Evolutionary conservation across 345 rosid species (phyloP).

Genomic region (Brassica cretica): DNA sequence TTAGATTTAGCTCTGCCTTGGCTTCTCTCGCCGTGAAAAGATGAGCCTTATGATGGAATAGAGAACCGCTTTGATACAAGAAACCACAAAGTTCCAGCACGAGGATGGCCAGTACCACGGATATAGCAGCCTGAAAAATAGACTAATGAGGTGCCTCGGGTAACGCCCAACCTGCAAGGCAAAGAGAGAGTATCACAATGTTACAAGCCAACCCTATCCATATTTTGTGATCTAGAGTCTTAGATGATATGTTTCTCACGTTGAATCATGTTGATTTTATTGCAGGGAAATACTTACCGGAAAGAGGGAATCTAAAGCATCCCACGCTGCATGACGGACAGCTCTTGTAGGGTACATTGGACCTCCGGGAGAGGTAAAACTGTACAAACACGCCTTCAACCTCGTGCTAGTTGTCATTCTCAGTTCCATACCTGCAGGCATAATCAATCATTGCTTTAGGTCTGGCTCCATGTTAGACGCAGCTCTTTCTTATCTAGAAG

Average conservation of each 20-base stretch:
- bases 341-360: conserved; percentile 99
- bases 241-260: neutral
- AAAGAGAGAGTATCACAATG: neutral
- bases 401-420: conserved; percentile 96
- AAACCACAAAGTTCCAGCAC: conserved; percentile 81
- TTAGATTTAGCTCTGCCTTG: conserved; percentile 40
- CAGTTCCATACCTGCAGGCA: conserved; percentile 77
- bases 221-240: neutral
- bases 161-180: conserved; percentile 82
- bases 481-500: conserved; percentile 37
- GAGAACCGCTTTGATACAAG: conserved; percentile 66
- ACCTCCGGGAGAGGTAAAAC: conserved; percentile 97
- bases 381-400: conserved; percentile 86
- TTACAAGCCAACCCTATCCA: conserved; percentile 17
- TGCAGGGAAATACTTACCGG: conserved; percentile 64
- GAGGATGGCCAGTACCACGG: conserved; percentile 99
- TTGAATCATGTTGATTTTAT: neutral
- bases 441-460: neutral
- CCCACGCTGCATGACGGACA: conserved; percentile 99
- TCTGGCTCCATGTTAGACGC: neutral
- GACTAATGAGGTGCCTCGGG: conserved; percentile 92
- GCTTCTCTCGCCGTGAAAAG: conserved; percentile 58
- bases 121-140: conserved; percentile 84
- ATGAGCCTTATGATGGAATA: conserved; percentile 54
- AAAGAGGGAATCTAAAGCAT: conserved; percentile 81